phyloP scores from a whole-genome alignment of 2,329 filamentous ascomycete species.

The Botrytis deweyae region DNA sequence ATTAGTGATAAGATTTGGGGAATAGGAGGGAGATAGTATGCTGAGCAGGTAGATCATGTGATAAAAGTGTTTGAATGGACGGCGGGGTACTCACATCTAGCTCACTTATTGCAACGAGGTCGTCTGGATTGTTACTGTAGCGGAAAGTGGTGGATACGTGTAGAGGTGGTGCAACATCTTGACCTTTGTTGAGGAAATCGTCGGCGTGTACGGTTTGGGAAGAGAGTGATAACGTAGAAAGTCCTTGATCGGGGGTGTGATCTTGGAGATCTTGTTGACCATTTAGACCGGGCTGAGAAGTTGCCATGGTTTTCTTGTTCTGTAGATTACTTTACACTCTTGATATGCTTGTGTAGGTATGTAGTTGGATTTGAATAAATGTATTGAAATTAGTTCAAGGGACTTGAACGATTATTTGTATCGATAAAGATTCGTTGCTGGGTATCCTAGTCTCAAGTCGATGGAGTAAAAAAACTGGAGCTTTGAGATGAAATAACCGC shows the following conservation, averaged over 20 bases:
- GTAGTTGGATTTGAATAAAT: neutral
- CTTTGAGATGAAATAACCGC: neutral
- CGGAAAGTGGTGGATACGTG: slow-evolving; percentile 91
- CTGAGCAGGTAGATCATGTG: slow-evolving; percentile 28
- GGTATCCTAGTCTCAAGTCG: neutral
- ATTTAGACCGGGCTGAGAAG: slow-evolving; percentile 23
- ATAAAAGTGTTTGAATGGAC: slow-evolving; percentile 12
- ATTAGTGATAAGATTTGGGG: slow-evolving; percentile 40
- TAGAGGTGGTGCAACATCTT: slow-evolving; percentile 83
- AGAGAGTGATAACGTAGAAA: slow-evolving; percentile 52
- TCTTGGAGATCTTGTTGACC: slow-evolving; percentile 26
- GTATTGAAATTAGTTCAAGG: neutral
- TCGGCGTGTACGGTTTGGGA: slow-evolving; percentile 81
- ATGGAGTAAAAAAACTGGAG: slow-evolving; percentile 1
- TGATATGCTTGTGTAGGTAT: neutral
- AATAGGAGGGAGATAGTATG: neutral
- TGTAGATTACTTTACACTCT: neutral
- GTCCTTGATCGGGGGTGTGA: slow-evolving; percentile 22
- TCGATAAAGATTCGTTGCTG: neutral
- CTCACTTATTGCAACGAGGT: slow-evolving; percentile 55
- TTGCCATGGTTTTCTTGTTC: slow-evolving; percentile 27
- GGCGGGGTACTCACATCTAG: slow-evolving; percentile 50
- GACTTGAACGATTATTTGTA: neutral
- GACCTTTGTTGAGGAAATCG: slow-evolving; percentile 68
- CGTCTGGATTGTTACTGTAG: slow-evolving; percentile 69